Percentiles rank a stretch among this genome's conserved stretches.
Evolutionary conservation across 2,329 filamentous ascomycete genomes (phyloP).

Genomic region (Hypoxylon sp.): DNA sequence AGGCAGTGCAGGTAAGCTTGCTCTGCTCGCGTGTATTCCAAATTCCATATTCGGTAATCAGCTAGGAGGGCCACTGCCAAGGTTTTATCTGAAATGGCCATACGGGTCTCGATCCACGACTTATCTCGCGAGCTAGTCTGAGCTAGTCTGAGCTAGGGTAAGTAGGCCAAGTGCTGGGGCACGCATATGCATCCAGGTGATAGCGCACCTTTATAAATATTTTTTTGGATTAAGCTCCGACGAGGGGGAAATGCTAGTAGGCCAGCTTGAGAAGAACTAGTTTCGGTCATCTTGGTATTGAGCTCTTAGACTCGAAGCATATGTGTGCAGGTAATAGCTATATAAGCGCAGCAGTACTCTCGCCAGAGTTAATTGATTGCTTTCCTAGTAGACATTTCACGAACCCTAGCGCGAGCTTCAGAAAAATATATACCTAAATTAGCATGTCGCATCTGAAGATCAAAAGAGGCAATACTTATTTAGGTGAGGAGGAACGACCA

Average conservation of each 20-base stretch:
- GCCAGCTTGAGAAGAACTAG: neutral
- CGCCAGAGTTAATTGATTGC: neutral
- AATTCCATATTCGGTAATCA: conserved; percentile 4
- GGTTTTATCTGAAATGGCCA: conserved; percentile 22
- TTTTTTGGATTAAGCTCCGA: conserved; percentile 17
- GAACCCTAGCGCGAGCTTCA: neutral
- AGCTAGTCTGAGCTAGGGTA: conserved; percentile 10
- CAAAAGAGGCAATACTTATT: neutral
- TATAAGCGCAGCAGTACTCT: neutral
- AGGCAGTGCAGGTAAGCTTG: neutral
- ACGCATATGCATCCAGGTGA: neutral
- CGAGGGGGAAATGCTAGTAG: conserved; percentile 6
- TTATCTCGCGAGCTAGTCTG: conserved; percentile 11
- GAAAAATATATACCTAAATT: neutral
- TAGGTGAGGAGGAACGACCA: conserved; percentile 1
- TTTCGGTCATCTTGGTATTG: neutral
- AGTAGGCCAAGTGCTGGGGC: conserved; percentile 15
- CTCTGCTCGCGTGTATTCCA: neutral
- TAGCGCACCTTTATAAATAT: neutral
- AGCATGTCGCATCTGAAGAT: neutral
- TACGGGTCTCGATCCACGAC: conserved; percentile 24
- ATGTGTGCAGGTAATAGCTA: too few species aligned
- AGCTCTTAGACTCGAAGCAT: neutral
- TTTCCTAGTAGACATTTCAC: neutral
- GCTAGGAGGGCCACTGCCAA: conserved; percentile 17